A percentile compares a stretch with the other conserved stretches of the same genome.
Evolutionary conservation across 2,329 filamentous ascomycete genomes (phyloP).

Genomic region (Aspergillus floridensis): DNA sequence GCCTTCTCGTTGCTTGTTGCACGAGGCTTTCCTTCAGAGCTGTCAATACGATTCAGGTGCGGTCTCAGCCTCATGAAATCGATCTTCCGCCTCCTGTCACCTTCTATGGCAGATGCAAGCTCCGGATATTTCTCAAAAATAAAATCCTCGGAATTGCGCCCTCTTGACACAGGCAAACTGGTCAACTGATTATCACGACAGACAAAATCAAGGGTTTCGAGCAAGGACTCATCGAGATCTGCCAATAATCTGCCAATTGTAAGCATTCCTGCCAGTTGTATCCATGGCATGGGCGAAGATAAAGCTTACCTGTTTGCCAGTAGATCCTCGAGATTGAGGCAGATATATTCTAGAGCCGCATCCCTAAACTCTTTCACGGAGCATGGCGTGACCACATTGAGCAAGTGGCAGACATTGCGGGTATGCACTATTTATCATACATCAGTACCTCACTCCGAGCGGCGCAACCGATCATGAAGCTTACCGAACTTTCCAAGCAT

Average conservation of each 20-base stretch:
- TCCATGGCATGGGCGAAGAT: not conserved
- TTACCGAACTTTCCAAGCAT: conserved; percentile 73
- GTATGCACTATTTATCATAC: conserved; percentile 59
- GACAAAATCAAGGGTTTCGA: conserved; percentile 74
- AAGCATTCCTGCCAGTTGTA: conserved; percentile 3
- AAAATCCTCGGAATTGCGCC: conserved; percentile 64
- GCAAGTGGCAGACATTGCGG: conserved; percentile 78
- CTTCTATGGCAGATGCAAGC: conserved; percentile 39
- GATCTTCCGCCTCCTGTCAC: conserved; percentile 60
- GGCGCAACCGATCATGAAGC: conserved; percentile 19
- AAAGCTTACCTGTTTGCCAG: conserved; percentile 70
- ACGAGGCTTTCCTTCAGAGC: conserved; percentile 60
- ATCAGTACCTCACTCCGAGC: conserved; percentile 9
- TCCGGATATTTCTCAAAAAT: conserved; percentile 47
- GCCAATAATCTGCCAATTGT: conserved; percentile 62
- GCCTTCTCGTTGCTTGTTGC: conserved; percentile 66
- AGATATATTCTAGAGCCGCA: conserved; percentile 84
- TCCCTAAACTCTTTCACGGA: conserved; percentile 83
- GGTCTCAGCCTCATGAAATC: conserved; percentile 72
- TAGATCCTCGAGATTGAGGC: conserved; percentile 85
- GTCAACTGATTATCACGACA: conserved; percentile 80
- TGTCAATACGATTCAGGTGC: conserved; percentile 64
- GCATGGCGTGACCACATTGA: conserved; percentile 83
- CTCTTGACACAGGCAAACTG: conserved; percentile 72
- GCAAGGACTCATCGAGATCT: conserved; percentile 78